Evolutionary conservation across 179 eudicot species (phyloP).

Genomic region (Vitellaria paradoxa): DNA sequence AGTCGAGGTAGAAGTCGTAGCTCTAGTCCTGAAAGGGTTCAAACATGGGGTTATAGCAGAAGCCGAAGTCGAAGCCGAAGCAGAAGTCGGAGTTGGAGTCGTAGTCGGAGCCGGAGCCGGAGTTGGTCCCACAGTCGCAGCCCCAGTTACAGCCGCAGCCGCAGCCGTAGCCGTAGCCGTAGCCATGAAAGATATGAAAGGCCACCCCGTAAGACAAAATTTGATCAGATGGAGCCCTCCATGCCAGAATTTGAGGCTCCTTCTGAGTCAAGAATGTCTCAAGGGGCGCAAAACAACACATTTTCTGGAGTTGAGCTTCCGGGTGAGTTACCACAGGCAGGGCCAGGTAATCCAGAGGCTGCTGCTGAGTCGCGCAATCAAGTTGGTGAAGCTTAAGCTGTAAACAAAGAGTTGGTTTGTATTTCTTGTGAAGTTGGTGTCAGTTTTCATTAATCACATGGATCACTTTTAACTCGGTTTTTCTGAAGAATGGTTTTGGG

Average conservation of each 20-base stretch:
- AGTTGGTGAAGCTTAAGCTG: slow-evolving; percentile 19
- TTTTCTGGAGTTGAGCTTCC: slow-evolving; percentile 23
- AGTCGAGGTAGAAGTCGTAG: slow-evolving; percentile 74
- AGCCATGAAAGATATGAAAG: slow-evolving; percentile 43
- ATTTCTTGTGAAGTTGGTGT: background rate
- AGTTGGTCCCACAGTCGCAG: slow-evolving; percentile 35
- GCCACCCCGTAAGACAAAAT: slow-evolving; percentile 34
- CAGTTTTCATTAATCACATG: background rate
- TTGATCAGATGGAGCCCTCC: slow-evolving; percentile 40
- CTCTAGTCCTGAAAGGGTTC: slow-evolving; percentile 80
- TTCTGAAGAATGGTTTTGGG: background rate
- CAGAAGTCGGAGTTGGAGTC: slow-evolving; percentile 47
- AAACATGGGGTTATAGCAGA: slow-evolving; percentile 65
- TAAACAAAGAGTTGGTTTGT: background rate
- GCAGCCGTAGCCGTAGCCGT: slow-evolving; percentile 33
- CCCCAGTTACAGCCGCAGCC: slow-evolving; percentile 39
- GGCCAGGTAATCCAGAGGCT: slow-evolving; percentile 10
- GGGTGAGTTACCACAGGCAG: slow-evolving; percentile 15
- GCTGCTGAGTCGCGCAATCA: slow-evolving; percentile 10
- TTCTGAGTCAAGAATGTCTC: slow-evolving; percentile 19
- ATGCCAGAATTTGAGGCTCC: slow-evolving; percentile 23
- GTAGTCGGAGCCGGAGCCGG: slow-evolving; percentile 43
- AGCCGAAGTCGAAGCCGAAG: slow-evolving; percentile 60
- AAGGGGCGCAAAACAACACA: slow-evolving; percentile 19
- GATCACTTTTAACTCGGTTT: background rate